Conservation (phyloP, 2,329 filamentous ascomycete genomes). For the Rhynchosporium graminicola region DNA sequence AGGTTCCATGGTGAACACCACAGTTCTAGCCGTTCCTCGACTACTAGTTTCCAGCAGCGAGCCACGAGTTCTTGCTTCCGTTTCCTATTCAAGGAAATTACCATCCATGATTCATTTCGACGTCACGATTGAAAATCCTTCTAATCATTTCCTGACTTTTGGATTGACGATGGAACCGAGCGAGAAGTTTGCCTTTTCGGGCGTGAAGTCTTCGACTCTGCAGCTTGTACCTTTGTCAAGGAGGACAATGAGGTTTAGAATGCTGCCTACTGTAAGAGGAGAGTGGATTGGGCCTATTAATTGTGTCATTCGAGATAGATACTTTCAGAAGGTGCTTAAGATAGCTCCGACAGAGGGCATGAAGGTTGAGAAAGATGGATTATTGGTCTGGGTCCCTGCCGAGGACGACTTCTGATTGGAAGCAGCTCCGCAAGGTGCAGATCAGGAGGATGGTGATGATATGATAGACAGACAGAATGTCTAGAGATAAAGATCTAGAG, state of each 20-base stretch:
- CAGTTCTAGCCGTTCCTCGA: conserved; percentile 74
- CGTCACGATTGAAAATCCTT: conserved; percentile 88
- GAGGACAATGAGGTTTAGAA: conserved; percentile 68
- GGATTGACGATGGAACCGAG: conserved; percentile 88
- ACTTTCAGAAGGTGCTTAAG: conserved; percentile 87
- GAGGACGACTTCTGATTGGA: conserved; percentile 29
- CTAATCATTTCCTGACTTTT: conserved; percentile 92
- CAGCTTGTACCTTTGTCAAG: conserved; percentile 83
- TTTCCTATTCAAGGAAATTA: conserved; percentile 47
- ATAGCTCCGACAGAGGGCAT: conserved; percentile 78
- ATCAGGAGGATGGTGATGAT: conserved; percentile 12
- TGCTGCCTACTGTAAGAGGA: conserved; percentile 68
- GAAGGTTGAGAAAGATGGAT: conserved; percentile 62
- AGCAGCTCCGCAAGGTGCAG: neutral
- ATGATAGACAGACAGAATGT: conserved; percentile 7
- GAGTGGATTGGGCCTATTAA: conserved; percentile 68
- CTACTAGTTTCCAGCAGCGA: conserved; percentile 81
- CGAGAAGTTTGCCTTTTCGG: conserved; percentile 91
- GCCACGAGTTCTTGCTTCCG: conserved; percentile 70
- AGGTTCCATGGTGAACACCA: conserved; percentile 52
- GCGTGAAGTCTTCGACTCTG: conserved; percentile 76
- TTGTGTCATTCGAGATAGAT: conserved; percentile 80
- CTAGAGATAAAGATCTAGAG: neutral
- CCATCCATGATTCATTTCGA: conserved; percentile 47
- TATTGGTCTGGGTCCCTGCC: conserved; percentile 63